These are phyloP conservation scores for Mortierella sp. DNA, from an alignment of 371 early-diverging fungal species.

Conservation along the genomic window DNA sequence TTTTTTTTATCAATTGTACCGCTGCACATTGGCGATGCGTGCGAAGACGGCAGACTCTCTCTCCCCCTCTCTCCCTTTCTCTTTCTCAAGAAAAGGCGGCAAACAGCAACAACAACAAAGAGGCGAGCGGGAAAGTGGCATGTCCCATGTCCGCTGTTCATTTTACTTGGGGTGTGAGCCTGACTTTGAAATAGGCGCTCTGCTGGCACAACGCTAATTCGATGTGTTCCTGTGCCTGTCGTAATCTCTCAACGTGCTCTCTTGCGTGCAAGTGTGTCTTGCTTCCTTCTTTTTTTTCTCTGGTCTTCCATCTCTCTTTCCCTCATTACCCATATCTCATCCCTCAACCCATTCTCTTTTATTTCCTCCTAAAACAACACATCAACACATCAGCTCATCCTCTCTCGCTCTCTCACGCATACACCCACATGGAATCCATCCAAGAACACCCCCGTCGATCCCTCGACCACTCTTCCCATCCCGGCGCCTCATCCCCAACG, in stretches of 20 bases:
- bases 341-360: background rate
- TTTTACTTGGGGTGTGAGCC: background rate
- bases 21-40: background rate
- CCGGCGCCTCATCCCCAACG: slow-evolving; percentile 5
- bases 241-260: background rate
- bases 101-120: background rate
- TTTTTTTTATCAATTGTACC: background rate
- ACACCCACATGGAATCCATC: background rate
- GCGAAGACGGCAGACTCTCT: too few species aligned
- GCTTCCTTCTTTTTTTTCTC: background rate
- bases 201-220: background rate
- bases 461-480: slow-evolving; percentile 12
- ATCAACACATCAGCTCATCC: background rate
- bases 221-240: background rate
- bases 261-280: background rate
- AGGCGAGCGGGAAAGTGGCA: background rate
- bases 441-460: slow-evolving; percentile 11
- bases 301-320: slow-evolving; percentile 13
- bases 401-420: background rate
- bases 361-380: background rate
- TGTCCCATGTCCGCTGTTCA: slow-evolving; percentile 4
- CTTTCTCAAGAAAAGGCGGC: background rate
- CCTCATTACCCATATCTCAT: background rate
- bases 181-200: background rate
- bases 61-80: too few species aligned